Base-by-base conservation (phyloP, 805 yeast genomes). In the Scheffersomyces coipomensis region DNA sequence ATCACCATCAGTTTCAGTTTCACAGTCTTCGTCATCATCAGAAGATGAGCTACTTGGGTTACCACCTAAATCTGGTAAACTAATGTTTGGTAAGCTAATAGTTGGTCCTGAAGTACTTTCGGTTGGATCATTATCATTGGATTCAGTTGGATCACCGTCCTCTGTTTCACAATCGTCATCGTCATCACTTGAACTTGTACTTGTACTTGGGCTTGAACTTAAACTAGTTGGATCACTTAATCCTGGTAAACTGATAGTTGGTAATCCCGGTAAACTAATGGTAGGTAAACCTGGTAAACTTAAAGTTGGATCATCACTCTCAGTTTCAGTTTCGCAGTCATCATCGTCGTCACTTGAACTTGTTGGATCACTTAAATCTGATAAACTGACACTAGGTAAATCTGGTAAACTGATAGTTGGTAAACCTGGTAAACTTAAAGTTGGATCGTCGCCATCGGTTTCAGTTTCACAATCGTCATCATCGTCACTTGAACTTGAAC, bases 401-500 rank as follows among this genome's bases (percentile, higher is more conserved):
- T 22, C 18, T 12, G 40, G 19, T 6, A 32, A 19, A 32, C 37
- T 18, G 17, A 13, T n/a, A 9, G 12, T 11, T 17, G 42, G 19
- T 15, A 34, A 24, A 13, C 31, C 36, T 3, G 37, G 16, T 11
- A 13, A 16, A n/a, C n/a, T n/a, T n/a, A n/a, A n/a, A n/a, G n/a
- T n/a, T n/a, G n/a, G n/a, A n/a, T n/a, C n/a, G n/a, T n/a, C n/a
- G 23, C 8, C 17, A 25, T 23, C 37, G 25, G n/a, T 34, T 33
- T 40, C 44, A 22, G 43, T 46, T 15, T 42, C 46, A 44, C 48
- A 44, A 23, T 45, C 48, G 10, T 23, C 33, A 15, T 40, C 44
- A 33, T 35, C 39, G 5, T 35, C 21, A 26, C 25, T 18, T 30
- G 21, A 17, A 31, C n/a, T n/a, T 33, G 35, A 16, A 26, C 17